Base-by-base conservation (phyloP, 2,329 filamentous ascomycete species). In the Fusarium coffeatum region DNA sequence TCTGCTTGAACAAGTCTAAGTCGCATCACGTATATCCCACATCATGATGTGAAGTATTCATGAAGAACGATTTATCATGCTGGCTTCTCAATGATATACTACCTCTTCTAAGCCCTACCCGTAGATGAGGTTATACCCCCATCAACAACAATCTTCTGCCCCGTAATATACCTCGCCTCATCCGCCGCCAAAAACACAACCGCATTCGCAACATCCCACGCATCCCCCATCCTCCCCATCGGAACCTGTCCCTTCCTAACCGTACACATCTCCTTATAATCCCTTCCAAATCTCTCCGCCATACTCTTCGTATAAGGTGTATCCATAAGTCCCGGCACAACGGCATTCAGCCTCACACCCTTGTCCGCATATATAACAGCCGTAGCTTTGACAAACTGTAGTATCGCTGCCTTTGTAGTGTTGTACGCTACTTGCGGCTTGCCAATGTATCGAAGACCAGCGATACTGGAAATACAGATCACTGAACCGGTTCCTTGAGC, bases 101-200 rank as follows among this genome's bases (percentile, higher is more conserved):
- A 10, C 6, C 6, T 15, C 30, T 15, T 43, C n/a, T n/a, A 74
- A 41, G 60, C 57, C 43, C 72, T 64, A 6, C 80, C 81, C 4
- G 81, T 83, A 10, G 80, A 83, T 23, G 72, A 76, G 3, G 80
- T 82, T 30, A 83, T 80, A 0, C 82, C 83, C 0, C 83, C 84
- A 74, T 85, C 84, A 6, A 85, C 80, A 13, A 87, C 80, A 68
- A 87, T 77, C 73, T 83, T 82, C 72, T 85, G 83, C 1, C 88
- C 88, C 2, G 87, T 90, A 6, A 90, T 84, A 73, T 90, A 90
- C 37, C 79, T 82, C 5, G 88, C 86, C 65, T 88, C 86, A 47
- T 86, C 83, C 37, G 86, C 88, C 5, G 83, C 87, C 57, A 90
- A 78, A 68, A 89, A 90, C 15, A 86, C 72, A 8, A 83, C 86